Base-by-base conservation (phyloP, 768 basidiomycete species). In the Tulasnella sp. region DNA sequence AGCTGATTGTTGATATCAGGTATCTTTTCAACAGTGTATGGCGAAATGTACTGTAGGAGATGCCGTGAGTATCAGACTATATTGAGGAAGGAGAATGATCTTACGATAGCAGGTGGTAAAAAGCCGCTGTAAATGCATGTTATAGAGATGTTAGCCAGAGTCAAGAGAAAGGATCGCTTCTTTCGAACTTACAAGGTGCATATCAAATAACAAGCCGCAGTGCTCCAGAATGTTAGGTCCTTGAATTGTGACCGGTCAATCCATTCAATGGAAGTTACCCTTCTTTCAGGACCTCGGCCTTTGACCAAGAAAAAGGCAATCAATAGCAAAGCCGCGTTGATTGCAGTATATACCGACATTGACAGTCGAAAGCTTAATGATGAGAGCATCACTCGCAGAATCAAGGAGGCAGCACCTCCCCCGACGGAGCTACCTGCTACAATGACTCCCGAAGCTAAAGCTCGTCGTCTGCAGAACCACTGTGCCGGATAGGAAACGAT, bases 261-360 rank as follows among this genome's bases (percentile, higher is more conserved):
- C 57, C 57, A 57, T n/a, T 54, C 42, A 25, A 55, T 45, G 47
- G 25, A 19, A 16, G 4, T 33, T 13, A 29, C 27, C 13, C 16
- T 32, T 2, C 56, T 22, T 10, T 19, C 25, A 44, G 6, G 60
- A 55, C 2, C 48, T 37, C 20, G 63, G 37, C 64, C 64, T 20
- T 63, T 60, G 46, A 69, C 58, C 56, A 67, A 53, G 42, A 64
- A 58, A 56, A 62, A 63, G 9, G 63, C 64, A 13, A 53, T 42
- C 7, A 55, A 50, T 56, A 63, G 60, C 4, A 61, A 45, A 5
- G 63, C 53, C 4, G 60, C 61, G 46, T 64, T 59, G 39, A 61
- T 48, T 46, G 57, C 60, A 31, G 62, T 57, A 50, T 65, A 65
- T 34, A 63, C 59, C 12, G 64, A 56, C 46, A 67, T 59, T 3